Evolutionary conservation across 2,329 filamentous ascomycete species (phyloP).

Genomic region (Diaporthe nobilis): DNA sequence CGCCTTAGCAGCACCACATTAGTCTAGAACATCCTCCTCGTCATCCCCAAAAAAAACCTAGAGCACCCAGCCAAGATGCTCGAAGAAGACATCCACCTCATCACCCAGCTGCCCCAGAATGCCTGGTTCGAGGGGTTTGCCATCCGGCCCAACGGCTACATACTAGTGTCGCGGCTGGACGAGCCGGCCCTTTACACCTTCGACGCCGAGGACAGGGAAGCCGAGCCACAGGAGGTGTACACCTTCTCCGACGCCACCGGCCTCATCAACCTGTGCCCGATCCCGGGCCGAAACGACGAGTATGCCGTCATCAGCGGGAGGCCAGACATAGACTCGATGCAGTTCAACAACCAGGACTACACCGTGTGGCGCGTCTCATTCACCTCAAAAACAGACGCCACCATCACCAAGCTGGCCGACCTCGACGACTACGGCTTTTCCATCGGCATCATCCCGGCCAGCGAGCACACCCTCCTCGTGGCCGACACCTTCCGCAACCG

Average conservation of each 20-base stretch:
- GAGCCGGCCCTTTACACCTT: constrained; percentile 35
- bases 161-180: constrained; percentile 33
- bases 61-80: constrained; percentile 5
- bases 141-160: constrained; percentile 24
- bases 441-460: constrained; percentile 30
- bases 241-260: constrained; percentile 14
- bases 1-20: not conserved
- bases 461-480: constrained; percentile 22
- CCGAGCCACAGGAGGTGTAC: constrained; percentile 31
- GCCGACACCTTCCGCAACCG: constrained; percentile 24
- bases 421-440: constrained; percentile 21
- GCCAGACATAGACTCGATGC: constrained; percentile 30
- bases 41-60: not conserved
- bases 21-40: not conserved
- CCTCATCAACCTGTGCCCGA: constrained; percentile 29
- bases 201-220: constrained; percentile 25
- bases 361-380: constrained; percentile 29
- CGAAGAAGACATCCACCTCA: constrained; percentile 33
- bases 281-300: constrained; percentile 15
- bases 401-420: constrained; percentile 26
- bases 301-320: constrained; percentile 33
- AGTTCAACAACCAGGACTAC: constrained; percentile 23
- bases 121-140: constrained; percentile 35
- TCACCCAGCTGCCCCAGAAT: constrained; percentile 35
- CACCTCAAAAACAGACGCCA: not conserved